Base-by-base conservation (phyloP, 2,329 filamentous ascomycete genomes). In the Aspergillus floridensis region DNA sequence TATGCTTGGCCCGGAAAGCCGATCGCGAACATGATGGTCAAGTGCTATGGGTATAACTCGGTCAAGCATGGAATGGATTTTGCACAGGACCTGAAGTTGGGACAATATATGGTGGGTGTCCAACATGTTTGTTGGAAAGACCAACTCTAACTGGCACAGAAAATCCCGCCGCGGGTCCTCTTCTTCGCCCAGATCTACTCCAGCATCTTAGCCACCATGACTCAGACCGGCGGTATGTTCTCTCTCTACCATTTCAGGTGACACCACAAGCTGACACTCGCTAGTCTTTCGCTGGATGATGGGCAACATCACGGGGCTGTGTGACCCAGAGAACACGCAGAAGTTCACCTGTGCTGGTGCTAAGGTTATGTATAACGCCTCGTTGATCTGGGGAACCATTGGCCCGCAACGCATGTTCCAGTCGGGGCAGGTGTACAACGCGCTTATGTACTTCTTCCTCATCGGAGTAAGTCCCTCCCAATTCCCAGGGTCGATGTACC, bases 21-120 rank as follows among this genome's bases (percentile, higher is more conserved):
- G 2, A 69, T 80, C n/a, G 71, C 71, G 12, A 73, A 72, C 57
- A 72, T 72, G 62, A 73, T 73, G 66, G 69, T 74, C 38, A 74
- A 74, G 53, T 68, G 62, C 19, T 74, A 73, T 41, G 71, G 71
- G 1, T 74, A 74, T 60, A 73, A 72, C 38, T 68, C 71, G 5
- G 66, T 72, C n/a, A 72, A 72, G 55, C 70, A 72, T 12, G 70
- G 69, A 1, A 68, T 72, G 66, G 69, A 71, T 56, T 73, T 73
- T 55, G 68, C 71, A 1, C 66, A 71, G 35, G 71, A 73, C 44
- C 55, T 73, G 46, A 73, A 73, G 53, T 60, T 73, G 8, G 71
- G 70, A 2, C 71, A 73, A 52, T 73, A 73, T 49, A 73, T 68
- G 66, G 72, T 66, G 41, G 35, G 60, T 49, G 4, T 5, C 31